These are phyloP conservation scores for Teratosphaeria nubilosa DNA, from an alignment of 2,329 filamentous ascomycete genomes.

Conservation along the genomic window DNA sequence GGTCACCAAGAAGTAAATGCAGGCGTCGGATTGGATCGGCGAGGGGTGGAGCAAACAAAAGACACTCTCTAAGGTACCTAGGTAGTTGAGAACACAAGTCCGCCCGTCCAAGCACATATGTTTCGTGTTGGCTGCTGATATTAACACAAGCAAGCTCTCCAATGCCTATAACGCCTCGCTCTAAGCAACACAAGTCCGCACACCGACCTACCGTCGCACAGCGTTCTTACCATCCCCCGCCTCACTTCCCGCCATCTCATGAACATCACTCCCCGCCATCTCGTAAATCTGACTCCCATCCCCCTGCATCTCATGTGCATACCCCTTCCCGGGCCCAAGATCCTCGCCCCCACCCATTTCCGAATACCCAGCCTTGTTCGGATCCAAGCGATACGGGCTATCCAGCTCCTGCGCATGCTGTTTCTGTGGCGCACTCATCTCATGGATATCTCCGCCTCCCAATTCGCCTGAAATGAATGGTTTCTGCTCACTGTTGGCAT, in stretches of 20 bases:
- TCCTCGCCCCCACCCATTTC: slow-evolving; percentile 21
- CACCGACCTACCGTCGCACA: not conserved
- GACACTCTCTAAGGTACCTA: too few species aligned
- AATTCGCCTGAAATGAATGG: slow-evolving; percentile 25
- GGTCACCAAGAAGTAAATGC: too few species aligned
- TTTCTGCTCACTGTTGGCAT: slow-evolving; percentile 5
- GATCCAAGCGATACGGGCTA: slow-evolving; percentile 21
- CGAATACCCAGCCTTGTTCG: slow-evolving; percentile 23
- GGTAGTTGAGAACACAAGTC: not conserved
- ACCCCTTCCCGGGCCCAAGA: slow-evolving; percentile 11
- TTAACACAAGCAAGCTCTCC: not conserved
- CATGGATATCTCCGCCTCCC: slow-evolving; percentile 24
- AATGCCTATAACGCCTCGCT: not conserved
- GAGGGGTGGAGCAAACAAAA: too few species aligned
- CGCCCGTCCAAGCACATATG: not conserved
- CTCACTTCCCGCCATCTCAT: slow-evolving; percentile 12
- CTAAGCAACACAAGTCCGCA: not conserved
- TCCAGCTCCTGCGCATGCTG: slow-evolving; percentile 21
- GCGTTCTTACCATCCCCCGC: slow-evolving; percentile 1
- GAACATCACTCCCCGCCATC: slow-evolving; percentile 17
- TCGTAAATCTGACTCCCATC: slow-evolving; percentile 15
- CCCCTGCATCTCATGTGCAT: slow-evolving; percentile 17
- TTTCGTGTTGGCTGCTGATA: not conserved
- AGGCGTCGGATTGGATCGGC: too few species aligned
- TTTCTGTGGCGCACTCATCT: slow-evolving; percentile 21